Conservation (phyloP, 441 rosid species). For the Brassica hybrid region DNA sequence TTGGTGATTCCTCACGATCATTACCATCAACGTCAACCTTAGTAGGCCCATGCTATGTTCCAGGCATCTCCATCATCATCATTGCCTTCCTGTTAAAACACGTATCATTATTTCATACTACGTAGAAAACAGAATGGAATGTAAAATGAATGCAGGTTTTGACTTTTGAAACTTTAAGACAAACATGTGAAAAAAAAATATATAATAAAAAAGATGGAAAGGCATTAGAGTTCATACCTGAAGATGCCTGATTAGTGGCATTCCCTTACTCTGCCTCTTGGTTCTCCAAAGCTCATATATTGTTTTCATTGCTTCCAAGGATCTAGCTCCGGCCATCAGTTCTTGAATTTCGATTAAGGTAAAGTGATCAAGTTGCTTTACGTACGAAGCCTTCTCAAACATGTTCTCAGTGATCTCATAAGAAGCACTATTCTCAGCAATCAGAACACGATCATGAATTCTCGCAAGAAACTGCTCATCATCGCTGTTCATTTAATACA, state of each 20-base stretch:
- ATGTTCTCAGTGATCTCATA: conserved; percentile 57
- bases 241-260: conserved; percentile 93
- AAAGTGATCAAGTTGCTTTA: conserved; percentile 69
- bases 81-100: neutral
- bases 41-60: neutral
- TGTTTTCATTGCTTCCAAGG: conserved; percentile 52
- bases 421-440: conserved; percentile 44
- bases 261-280: conserved; percentile 82
- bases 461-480: conserved; percentile 75
- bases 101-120: neutral
- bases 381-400: conserved; percentile 90
- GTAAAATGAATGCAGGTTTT: neutral
- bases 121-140: neutral
- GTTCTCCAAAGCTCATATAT: conserved; percentile 75
- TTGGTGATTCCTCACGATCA: neutral
- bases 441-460: conserved; percentile 47
- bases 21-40: neutral
- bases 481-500: conserved; percentile 96
- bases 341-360: conserved; percentile 71
- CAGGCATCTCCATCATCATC: neutral
- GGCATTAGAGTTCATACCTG: conserved; percentile 61
- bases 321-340: conserved; percentile 59
- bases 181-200: conserved; percentile 13
- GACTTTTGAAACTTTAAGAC: neutral
- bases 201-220: neutral